Evolutionary conservation across 2,329 filamentous ascomycete genomes (phyloP).

Genomic region (Ophiosphaerella herpotricha): DNA sequence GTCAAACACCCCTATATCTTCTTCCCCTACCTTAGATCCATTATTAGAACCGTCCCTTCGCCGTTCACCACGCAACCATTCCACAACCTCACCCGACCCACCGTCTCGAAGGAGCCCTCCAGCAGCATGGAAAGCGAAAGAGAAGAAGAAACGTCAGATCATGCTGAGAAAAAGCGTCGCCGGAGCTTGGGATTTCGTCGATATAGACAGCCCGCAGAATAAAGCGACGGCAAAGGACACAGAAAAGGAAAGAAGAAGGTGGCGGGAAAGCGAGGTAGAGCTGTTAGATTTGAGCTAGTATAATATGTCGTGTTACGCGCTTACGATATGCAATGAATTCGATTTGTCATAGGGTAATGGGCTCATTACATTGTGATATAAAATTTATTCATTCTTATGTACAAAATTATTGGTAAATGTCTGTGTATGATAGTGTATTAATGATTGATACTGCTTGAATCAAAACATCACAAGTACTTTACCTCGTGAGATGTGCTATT

Average conservation of each 20-base stretch:
- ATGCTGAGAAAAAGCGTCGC: conserved; percentile 37
- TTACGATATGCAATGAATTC: too few relatives aligned
- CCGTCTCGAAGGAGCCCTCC: conserved; percentile 7
- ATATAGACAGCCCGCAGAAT: conserved; percentile 23
- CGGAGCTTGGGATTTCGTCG: conserved; percentile 40
- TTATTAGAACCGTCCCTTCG: conserved; percentile 8
- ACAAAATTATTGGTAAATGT: too few relatives aligned
- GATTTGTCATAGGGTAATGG: too few relatives aligned
- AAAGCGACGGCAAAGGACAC: conserved; percentile 24
- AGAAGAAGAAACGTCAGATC: conserved; percentile 38
- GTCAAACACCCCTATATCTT: background rate
- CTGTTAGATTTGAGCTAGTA: conserved; percentile 38
- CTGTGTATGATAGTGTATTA: too few relatives aligned
- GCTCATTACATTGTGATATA: too few relatives aligned
- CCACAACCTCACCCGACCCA: conserved; percentile 6
- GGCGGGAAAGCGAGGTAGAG: conserved; percentile 45
- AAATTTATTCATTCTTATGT: too few relatives aligned
- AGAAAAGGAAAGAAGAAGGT: conserved; percentile 34
- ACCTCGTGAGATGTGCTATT: too few relatives aligned
- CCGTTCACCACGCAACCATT: conserved; percentile 28
- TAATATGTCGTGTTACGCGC: too few relatives aligned
- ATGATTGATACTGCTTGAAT: too few relatives aligned
- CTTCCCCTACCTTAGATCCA: conserved; percentile 5
- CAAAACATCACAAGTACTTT: too few relatives aligned
- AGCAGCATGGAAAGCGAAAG: conserved; percentile 36